Base-by-base conservation (phyloP, 129 eudicot genomes). In the Gnaphalium uliginosum region DNA sequence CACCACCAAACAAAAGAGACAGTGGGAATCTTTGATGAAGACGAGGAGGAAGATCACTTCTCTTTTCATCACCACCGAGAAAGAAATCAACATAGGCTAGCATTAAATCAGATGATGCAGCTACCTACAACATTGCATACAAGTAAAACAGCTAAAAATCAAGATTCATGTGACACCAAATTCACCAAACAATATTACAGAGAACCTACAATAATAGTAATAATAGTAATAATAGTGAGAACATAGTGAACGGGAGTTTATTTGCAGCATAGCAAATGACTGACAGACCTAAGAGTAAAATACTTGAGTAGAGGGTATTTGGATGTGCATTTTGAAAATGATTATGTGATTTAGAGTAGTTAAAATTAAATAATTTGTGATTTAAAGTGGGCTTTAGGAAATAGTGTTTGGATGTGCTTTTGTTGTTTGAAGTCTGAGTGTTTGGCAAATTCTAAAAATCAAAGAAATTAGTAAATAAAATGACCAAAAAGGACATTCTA, bases 1-100 rank as follows among this genome's bases (percentile, higher is more conserved):
- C 96, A 63, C 98, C 98, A 73, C 98, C 97, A 77, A 93, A 93
- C 67, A 90, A 74, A 17, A 93, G 65, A 75, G 89, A 86, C 78
- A 93, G 61, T 1, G 98, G 97, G 80, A 93, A 88, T 54, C 98
- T 90, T 82, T 93, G 92, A 59, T 74, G 83, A 70, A 93, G 93
- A 30, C 80, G 82, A 53, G 93, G 97, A 78, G 98, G 98, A 76
- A 90, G 89, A 79, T 90, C 98, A 63, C 73, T 82, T 81, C 97
- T 85, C 85, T 88, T 93, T 69, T 93, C 98, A 88, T 93, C 98
- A 32, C 97, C 97, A 51, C 97, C 97, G 67, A 90, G 96, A 72
- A 93, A 93, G 46, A 93, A 88, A 65, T 93, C 97, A 73, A 90
- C 84, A 83, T 88, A 93, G 29, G 91, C 98, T 75, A 93, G 86